A percentile compares a stretch with the other conserved stretches of the same genome.
Evolutionary conservation across 148 eudicot genomes (phyloP).

Genomic region (Linanthus parryae): DNA sequence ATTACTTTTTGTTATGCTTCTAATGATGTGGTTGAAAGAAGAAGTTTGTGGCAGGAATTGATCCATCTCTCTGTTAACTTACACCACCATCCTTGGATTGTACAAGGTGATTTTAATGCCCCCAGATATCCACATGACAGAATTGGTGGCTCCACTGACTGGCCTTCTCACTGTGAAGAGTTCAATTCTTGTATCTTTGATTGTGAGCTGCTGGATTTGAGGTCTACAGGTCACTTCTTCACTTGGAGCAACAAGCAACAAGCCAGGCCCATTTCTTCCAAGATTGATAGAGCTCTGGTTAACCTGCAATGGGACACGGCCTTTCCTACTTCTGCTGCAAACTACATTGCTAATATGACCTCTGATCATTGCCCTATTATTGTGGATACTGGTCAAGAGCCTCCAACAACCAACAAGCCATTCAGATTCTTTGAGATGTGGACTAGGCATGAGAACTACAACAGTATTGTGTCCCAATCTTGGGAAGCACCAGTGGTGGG

Average conservation of each 20-base stretch:
- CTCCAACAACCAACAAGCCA: neutral
- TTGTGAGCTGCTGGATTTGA: no score
- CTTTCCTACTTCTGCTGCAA: neutral
- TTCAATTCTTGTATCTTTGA: no score
- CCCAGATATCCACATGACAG: no score
- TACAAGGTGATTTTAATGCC: no score
- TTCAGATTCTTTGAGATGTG: neutral
- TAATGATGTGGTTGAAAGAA: no score
- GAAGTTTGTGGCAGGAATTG: no score
- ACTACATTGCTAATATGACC: neutral
- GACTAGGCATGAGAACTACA: neutral
- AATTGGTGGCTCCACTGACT: no score
- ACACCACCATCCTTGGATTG: no score
- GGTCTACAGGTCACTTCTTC: no score
- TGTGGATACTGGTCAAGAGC: neutral
- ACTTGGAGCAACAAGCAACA: neutral
- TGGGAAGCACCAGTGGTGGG: neutral
- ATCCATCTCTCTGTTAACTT: no score
- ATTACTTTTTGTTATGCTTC: no score
- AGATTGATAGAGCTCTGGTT: neutral
- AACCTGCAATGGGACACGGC: neutral
- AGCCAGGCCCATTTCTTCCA: neutral
- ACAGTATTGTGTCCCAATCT: neutral
- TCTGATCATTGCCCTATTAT: neutral
- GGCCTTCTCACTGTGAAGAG: no score